A percentile compares a stretch with the other conserved stretches of the same genome.
Conservation (phyloP, 2,329 filamentous ascomycete genomes). For the Exophiala sideris region DNA sequence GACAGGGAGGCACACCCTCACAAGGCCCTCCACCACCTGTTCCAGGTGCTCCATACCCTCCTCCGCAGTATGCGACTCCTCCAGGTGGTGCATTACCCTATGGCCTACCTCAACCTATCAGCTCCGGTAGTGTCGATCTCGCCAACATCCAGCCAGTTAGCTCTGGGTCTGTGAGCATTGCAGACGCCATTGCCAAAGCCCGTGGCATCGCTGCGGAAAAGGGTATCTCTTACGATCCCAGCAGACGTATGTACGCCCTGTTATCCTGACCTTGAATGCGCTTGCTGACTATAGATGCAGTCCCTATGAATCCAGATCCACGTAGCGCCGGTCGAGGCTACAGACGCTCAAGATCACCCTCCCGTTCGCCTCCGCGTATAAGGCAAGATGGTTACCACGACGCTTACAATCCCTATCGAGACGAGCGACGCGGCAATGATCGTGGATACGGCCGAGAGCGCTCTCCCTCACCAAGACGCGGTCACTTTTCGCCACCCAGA, state of each 20-base stretch:
- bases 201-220: constrained; percentile 78
- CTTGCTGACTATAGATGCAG: neutral
- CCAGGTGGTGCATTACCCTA: constrained; percentile 42
- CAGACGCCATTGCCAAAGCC: constrained; percentile 80
- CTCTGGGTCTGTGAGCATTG: constrained; percentile 77
- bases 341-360: constrained; percentile 60
- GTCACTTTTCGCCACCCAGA: constrained; percentile 39
- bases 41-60: constrained; percentile 39
- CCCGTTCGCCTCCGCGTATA: constrained; percentile 66
- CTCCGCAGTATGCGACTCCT: constrained; percentile 43
- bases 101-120: constrained; percentile 39
- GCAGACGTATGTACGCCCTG: constrained; percentile 28
- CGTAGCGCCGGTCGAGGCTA: constrained; percentile 52
- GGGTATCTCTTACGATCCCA: constrained; percentile 56
- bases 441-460: constrained; percentile 64
- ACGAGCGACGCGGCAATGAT: constrained; percentile 67
- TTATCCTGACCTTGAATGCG: neutral
- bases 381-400: constrained; percentile 70
- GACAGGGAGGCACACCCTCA: constrained; percentile 46
- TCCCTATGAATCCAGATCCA: constrained; percentile 22
- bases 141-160: constrained; percentile 75
- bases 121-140: constrained; percentile 72
- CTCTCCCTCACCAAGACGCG: constrained; percentile 66
- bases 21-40: constrained; percentile 38
- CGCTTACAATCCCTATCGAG: constrained; percentile 77